phyloP scores from a whole-genome alignment of 1,284 basidiomycete genomes.

The Malassezia cuniculi region DNA sequence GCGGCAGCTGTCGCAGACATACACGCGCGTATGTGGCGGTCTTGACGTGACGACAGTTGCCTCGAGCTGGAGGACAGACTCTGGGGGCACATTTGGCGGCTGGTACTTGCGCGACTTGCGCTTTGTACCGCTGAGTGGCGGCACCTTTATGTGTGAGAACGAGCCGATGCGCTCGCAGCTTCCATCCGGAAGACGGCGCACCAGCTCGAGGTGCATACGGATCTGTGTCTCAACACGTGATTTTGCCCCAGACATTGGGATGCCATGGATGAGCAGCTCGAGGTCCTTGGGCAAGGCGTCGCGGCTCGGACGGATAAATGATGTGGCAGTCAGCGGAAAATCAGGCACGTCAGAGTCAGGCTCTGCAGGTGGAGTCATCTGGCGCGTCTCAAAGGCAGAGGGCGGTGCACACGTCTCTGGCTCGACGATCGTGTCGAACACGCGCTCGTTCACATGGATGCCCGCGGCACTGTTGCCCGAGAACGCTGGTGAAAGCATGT shows the following conservation, averaged over 20 bases:
- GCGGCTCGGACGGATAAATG: slow-evolving; percentile 26
- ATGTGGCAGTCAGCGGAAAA: neutral
- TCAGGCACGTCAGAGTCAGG: neutral
- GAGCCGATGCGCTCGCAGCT: slow-evolving; percentile 40
- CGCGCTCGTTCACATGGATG: neutral
- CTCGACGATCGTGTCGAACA: neutral
- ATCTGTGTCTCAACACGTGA: slow-evolving; percentile 74
- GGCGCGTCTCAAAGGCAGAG: neutral
- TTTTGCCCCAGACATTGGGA: slow-evolving; percentile 73
- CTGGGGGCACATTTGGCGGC: slow-evolving; percentile 29
- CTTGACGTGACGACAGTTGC: slow-evolving; percentile 52
- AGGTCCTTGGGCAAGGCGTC: slow-evolving; percentile 25
- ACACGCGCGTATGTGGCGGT: slow-evolving; percentile 57
- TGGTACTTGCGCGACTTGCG: slow-evolving; percentile 61
- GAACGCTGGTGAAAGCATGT: no score
- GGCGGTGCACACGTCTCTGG: slow-evolving; percentile 2
- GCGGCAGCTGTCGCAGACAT: slow-evolving; percentile 57
- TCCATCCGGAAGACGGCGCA: slow-evolving; percentile 17
- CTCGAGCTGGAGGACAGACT: slow-evolving; percentile 43
- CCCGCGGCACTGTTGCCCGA: no score
- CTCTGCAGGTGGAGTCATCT: neutral
- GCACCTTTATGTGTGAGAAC: slow-evolving; percentile 42
- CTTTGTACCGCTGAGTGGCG: slow-evolving; percentile 42
- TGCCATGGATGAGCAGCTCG: slow-evolving; percentile 58
- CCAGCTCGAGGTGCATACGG: slow-evolving; percentile 39